phyloP scores from a whole-genome alignment of 768 basidiomycete genomes.

The Candolleomyces eurysporus region DNA sequence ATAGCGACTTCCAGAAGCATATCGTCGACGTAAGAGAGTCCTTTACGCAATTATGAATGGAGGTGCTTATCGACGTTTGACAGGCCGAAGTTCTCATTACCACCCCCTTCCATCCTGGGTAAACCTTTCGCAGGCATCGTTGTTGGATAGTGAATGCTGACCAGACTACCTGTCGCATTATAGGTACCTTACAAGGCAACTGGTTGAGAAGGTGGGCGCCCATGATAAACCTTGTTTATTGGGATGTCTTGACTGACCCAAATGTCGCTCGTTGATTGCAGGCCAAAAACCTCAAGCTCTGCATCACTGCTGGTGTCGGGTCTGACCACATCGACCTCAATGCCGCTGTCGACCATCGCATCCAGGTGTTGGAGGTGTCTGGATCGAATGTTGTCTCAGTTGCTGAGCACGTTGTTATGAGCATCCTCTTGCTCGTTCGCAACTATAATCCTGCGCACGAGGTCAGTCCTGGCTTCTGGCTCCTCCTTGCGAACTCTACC shows the following conservation, averaged over 20 bases:
- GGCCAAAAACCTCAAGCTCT: constrained; percentile 88
- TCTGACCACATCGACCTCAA: constrained; percentile 91
- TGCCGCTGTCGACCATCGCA: constrained; percentile 74
- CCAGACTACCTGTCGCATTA: neutral
- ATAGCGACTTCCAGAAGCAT: constrained; percentile 81
- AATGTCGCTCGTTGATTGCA: constrained; percentile 23
- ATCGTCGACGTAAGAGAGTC: constrained; percentile 62
- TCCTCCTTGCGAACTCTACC: no score
- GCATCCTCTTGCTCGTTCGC: constrained; percentile 85
- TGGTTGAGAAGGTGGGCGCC: constrained; percentile 56
- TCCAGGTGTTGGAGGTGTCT: constrained; percentile 84
- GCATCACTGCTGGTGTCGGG: constrained; percentile 88
- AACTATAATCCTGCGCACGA: constrained; percentile 90
- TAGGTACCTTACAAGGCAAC: constrained; percentile 69
- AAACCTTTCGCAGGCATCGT: constrained; percentile 10
- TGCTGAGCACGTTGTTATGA: constrained; percentile 90
- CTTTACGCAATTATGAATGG: neutral
- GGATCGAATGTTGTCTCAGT: constrained; percentile 91
- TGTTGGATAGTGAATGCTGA: neutral
- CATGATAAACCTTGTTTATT: constrained; percentile 8
- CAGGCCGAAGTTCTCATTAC: constrained; percentile 81
- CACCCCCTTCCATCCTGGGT: constrained; percentile 83
- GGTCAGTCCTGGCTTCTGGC: constrained; percentile 32
- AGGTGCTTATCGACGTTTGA: constrained; percentile 2
- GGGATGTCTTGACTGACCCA: neutral